A percentile compares a stretch with the other conserved stretches of the same genome.
Evolutionary conservation across 1,139 yeast genomes (phyloP).

Genomic region (Casaregolazyma suthepensis): DNA sequence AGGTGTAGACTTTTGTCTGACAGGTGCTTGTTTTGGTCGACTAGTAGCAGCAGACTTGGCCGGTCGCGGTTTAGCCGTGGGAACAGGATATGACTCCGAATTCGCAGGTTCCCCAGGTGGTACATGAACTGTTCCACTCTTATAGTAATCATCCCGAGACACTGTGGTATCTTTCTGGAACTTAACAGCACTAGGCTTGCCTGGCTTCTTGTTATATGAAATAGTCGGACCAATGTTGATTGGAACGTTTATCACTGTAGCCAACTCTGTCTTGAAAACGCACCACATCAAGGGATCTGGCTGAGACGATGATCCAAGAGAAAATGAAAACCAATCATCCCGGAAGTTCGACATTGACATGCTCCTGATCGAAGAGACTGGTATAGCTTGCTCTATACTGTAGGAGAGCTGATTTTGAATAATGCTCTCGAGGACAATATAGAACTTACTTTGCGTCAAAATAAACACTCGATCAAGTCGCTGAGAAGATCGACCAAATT

Average conservation of each 20-base stretch:
- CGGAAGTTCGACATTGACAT: constrained; percentile 69
- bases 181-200: constrained; percentile 65
- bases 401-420: constrained; percentile 68
- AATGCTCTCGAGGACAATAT: constrained; percentile 65
- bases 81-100: constrained; percentile 66
- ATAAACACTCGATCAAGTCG: constrained; percentile 69
- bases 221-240: constrained; percentile 69
- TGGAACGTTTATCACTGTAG: constrained; percentile 61
- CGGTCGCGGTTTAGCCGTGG: constrained; percentile 34
- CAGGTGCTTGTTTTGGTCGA: constrained; percentile 9
- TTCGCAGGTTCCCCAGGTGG: constrained; percentile 72
- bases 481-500: constrained; percentile 88
- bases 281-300: constrained; percentile 82
- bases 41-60: constrained; percentile 10
- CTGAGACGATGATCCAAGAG: constrained; percentile 41
- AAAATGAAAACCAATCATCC: constrained; percentile 91
- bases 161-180: constrained; percentile 54
- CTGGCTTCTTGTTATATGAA: constrained; percentile 86
- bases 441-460: constrained; percentile 50
- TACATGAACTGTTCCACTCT: constrained; percentile 82
- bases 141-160: constrained; percentile 62
- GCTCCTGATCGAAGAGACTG: constrained; percentile 54
- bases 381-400: constrained; percentile 57
- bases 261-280: constrained; percentile 82
- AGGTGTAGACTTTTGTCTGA: constrained; percentile 11